Evolutionary conservation across 306 rosid species (phyloP), one percentile per base, ranked within the genome.

Genomic region (Hippophae tibetana): DNA sequence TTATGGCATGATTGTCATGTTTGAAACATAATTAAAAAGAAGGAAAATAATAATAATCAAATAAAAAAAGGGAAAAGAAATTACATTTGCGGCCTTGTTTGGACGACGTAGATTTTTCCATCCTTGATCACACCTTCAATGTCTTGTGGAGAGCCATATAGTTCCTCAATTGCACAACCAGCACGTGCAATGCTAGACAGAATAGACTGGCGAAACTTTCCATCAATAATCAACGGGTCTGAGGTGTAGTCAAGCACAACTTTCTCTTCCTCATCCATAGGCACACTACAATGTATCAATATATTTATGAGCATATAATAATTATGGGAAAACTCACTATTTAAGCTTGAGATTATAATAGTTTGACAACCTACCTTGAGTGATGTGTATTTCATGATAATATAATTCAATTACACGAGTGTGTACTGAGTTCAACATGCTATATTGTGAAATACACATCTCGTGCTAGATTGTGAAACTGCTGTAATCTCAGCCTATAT

Each of bases 41-140:
- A 31, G 5, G 38, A 31, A 1, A 31, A 31, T 31, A 31, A 31
- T 31, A 31, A 31, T 4, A 31, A 18, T 18, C 23, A 31, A 31
- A 0, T 2, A 31, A 31, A 31, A 31, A 31, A 31, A 1, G 18
- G 18, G 18, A 18, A 18, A 31, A 31, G 38, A 31, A 4, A 31
- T 31, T 42, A 58, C n/a, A 68, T 43, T 58, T 74, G 74, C 9
- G 78, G 74, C 14, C 78, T 68, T 45, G 69, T 40, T 52, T 66
- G 77, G 52, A 68, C 70, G 13, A 74, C 71, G 54, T 62, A 62
- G 14, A 66, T 54, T 3, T 54, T 27, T 44, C 80, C 80, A 59
- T 71, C 76, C 63, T 76, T 76, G 41, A 71, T 67, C 44, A 76
- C 73, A 26, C 76, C 80, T 65, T 75, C 80, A 71, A 71, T 66